Evolutionary conservation across 495 filamentous ascomycete species (phyloP), one percentile per base, ranked within the genome.

Genomic region (Aspergillus mulundensis): DNA sequence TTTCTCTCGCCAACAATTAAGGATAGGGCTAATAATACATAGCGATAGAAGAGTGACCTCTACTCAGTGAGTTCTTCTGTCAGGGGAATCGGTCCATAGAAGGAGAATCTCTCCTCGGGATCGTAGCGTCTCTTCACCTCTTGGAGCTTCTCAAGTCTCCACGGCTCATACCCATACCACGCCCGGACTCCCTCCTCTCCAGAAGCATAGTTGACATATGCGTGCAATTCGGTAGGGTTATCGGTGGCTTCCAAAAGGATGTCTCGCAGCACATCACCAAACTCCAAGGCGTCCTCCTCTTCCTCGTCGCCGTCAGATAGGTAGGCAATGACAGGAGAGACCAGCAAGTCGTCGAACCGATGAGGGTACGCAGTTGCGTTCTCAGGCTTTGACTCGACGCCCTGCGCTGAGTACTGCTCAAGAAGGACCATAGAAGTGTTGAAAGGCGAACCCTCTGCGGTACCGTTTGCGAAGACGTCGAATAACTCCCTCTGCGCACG

Each of bases 121-220:
- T 59, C 57, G 38, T 59, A 59, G 20, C 28, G 52, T 34, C 24
- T 43, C 53, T 61, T 61, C 41, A 61, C 30, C 32, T 52, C 32
- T 16, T 52, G 32, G 18, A 56, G 36, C n/a, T 34, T 47, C 16
- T 53, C 61, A 38, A 73, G 54, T 24, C 77, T 61, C 76, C 73
- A 77, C n/a, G 59, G 30, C 23, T 79, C 78, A 66, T 71, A 77
- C 20, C 79, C 77, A 61, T 82, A 82, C 50, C 75, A 45, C 0
- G 61, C 58, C 52, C 74, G 59, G 2, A 65, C 49, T 2, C 50
- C 54, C 63, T 83, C 79, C 18, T 73, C 57, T 1, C 72, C 75
- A 15, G 58, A 48, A 5, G 77, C 77, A 61, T 82, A 81, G 56
- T 82, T 81, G 12, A 77, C 68, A 60, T 83, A 81, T 1, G 64